Evolutionary conservation across 192 early-diverging fungal species (phyloP), one percentile per base, ranked within the genome.

Genomic region (Backusella parvicylindrica): DNA sequence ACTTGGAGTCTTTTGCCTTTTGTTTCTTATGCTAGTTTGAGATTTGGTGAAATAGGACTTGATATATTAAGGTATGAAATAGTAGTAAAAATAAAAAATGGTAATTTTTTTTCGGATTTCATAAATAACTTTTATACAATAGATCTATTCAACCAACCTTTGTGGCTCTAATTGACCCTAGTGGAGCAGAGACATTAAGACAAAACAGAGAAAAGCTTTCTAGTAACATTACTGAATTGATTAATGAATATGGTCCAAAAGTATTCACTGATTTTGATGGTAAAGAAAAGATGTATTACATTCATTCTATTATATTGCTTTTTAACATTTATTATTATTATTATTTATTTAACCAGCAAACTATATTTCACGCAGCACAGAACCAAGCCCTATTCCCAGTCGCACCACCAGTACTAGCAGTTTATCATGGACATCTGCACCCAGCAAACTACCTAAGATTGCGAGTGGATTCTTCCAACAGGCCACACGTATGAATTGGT

Each of bases 81-180:
- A 43, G n/a, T 21, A 56, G 33, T 2, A 9, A 7, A 0, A 26
- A 23, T 0, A 3, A 28, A 9, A 28, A 9, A 60, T 28, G 64
- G 3, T 33, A 64, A 23, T 13, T 53, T 5, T 79, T 26, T 0
- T 12, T 12, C 2, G 69, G 11, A 23, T 13, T 40, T 64, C 18
- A 74, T 67, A 38, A 38, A 38, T 38, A n/a, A 38, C 3, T 9
- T 2, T 9, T 2, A 4, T 2, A 38, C 6, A 53, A 7, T 33
- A 90, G 88, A 70, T 95, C 96, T 11, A 83, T 99, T 49, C 89
- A 91, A 6, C 96, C 97, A 8, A 84, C 97, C 31, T 95, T 93
- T 68, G 75, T 99, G 53, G 89, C 93, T 18, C 68, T 92, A 33
- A 78, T 88, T 3, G 82, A 90, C 75, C 81, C 83, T 74, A 73